phyloP scores from a whole-genome alignment of 768 basidiomycete species.

The Daedaleopsis sinensis region DNA sequence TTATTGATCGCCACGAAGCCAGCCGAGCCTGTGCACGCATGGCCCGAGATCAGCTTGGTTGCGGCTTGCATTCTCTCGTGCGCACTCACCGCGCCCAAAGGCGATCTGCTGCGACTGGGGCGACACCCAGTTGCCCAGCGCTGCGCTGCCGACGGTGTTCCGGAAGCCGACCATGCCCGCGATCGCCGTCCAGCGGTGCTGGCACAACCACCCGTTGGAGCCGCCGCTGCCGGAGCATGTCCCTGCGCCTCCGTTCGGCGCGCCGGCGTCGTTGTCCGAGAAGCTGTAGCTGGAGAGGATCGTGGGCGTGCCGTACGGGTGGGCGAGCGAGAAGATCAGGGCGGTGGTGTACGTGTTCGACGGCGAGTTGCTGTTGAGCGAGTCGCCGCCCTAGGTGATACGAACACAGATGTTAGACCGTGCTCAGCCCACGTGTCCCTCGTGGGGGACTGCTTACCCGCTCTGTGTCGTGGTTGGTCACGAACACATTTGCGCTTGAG shows the following conservation, averaged over 20 bases:
- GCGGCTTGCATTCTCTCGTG: neutral
- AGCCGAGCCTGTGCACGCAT: constrained; percentile 40
- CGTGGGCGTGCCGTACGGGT: constrained; percentile 68
- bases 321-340: constrained; percentile 65
- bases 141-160: constrained; percentile 55
- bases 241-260: constrained; percentile 61
- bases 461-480: constrained; percentile 74
- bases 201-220: constrained; percentile 65
- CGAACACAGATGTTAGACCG: neutral
- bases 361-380: constrained; percentile 60
- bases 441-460: constrained; percentile 38
- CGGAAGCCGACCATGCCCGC: constrained; percentile 65
- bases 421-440: neutral
- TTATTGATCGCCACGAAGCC: constrained; percentile 76
- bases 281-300: constrained; percentile 62
- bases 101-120: constrained; percentile 63
- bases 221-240: constrained; percentile 55
- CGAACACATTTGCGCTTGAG: constrained; percentile 60
- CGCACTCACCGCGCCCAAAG: constrained; percentile 57
- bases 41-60: neutral
- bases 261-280: constrained; percentile 53
- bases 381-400: constrained; percentile 45
- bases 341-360: constrained; percentile 67
- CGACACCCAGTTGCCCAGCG: constrained; percentile 59
- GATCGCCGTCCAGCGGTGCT: constrained; percentile 62